A percentile compares a stretch with the other conserved stretches of the same genome.
Conservation (phyloP, 768 basidiomycete species). For the Favolaschia claudopus region DNA sequence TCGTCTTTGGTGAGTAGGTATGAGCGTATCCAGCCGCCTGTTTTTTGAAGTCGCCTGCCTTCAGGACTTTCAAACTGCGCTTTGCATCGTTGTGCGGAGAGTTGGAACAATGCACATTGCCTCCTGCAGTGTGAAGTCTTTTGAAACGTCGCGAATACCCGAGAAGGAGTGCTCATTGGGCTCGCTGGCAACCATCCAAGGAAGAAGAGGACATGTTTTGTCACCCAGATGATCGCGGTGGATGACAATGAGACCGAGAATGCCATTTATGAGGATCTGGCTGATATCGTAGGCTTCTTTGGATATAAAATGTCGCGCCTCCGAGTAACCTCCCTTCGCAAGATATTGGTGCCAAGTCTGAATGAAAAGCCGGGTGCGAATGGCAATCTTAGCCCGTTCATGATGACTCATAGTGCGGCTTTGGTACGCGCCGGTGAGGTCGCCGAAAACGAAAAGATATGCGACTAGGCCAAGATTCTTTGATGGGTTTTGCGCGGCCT, state of each 20-base stretch:
- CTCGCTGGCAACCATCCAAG: conserved; percentile 6
- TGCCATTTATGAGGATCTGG: no score
- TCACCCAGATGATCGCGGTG: conserved; percentile 8
- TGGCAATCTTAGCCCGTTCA: conserved; percentile 12
- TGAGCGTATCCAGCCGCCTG: conserved; percentile 12
- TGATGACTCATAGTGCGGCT: conserved; percentile 2
- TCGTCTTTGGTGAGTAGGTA: conserved; percentile 1
- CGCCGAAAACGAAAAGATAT: conserved; percentile 14
- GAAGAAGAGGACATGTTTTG: neutral
- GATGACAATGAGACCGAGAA: no score
- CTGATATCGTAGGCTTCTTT: no score
- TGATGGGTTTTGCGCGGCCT: neutral
- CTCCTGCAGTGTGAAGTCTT: neutral
- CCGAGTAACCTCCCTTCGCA: no score
- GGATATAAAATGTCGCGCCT: no score
- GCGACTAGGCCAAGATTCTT: conserved; percentile 5
- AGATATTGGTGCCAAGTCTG: no score
- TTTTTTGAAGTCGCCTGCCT: neutral
- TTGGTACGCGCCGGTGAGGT: conserved; percentile 12
- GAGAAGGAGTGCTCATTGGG: conserved; percentile 11
- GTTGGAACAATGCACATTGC: neutral
- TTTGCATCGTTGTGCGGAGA: neutral
- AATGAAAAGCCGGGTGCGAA: conserved; percentile 10
- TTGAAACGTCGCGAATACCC: neutral
- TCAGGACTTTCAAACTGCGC: neutral